Percentiles rank a stretch among this genome's conserved stretches.
Conservation (phyloP, 257 asterid species). For the Petrea volubilis region DNA sequence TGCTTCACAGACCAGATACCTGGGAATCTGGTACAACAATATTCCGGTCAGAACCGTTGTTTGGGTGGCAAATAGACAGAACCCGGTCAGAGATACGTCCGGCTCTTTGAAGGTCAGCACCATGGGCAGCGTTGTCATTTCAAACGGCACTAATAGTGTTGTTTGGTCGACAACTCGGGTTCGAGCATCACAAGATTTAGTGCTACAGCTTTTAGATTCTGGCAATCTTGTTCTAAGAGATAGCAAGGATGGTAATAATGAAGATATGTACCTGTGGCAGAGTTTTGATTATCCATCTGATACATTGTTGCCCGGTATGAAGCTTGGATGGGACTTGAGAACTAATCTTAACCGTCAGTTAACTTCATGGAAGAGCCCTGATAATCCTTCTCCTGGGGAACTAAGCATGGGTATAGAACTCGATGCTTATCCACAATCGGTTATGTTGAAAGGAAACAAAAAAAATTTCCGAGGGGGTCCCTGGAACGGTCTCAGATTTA, state of each 20-base stretch:
- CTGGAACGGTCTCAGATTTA: not conserved
- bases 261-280: constrained; percentile 21
- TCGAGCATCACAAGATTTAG: not conserved
- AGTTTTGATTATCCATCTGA: constrained; percentile 38
- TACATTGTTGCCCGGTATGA: constrained; percentile 42
- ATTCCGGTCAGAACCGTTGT: constrained; percentile 27
- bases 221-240: constrained; percentile 26
- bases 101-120: constrained; percentile 17
- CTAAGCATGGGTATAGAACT: constrained; percentile 20
- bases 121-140: constrained; percentile 8
- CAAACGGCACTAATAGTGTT: constrained; percentile 9
- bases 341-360: constrained; percentile 10
- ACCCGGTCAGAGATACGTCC: constrained; percentile 22
- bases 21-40: constrained; percentile 37
- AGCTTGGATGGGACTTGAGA: constrained; percentile 36
- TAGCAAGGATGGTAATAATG: not conserved
- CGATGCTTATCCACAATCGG: constrained; percentile 25
- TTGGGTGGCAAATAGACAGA: constrained; percentile 37
- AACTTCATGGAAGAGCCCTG: constrained; percentile 26
- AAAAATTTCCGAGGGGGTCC: constrained; percentile 2
- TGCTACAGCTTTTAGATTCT: constrained; percentile 21
- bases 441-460: constrained; percentile 20
- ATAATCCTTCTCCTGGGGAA: constrained; percentile 35
- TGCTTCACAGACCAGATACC: constrained; percentile 11
- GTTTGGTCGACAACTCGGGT: constrained; percentile 17